These are phyloP conservation scores for Penicillium thymicola DNA, from an alignment of 2,329 filamentous ascomycete species.

Conservation along the genomic window DNA sequence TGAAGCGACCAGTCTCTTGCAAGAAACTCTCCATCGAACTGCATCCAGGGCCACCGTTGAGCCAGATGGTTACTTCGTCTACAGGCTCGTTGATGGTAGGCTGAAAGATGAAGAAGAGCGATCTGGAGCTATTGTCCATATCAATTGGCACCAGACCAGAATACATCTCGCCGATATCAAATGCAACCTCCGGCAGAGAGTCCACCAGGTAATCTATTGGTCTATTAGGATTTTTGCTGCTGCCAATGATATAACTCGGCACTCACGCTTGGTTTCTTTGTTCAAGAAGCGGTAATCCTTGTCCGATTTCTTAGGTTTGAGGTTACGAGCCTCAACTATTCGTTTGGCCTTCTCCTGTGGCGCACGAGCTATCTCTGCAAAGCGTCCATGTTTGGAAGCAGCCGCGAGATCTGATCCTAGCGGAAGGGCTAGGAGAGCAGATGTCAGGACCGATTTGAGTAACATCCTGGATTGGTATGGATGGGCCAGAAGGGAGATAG, in stretches of 20 bases:
- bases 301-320: slow-evolving; percentile 10
- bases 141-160: slow-evolving; percentile 55
- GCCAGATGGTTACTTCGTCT: slow-evolving; percentile 44
- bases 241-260: background rate
- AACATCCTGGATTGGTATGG: slow-evolving; percentile 19
- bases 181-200: slow-evolving; percentile 64
- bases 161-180: slow-evolving; percentile 59
- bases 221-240: background rate
- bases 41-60: slow-evolving; percentile 56
- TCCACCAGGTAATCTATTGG: slow-evolving; percentile 60
- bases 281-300: slow-evolving; percentile 28
- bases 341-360: slow-evolving; percentile 24
- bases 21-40: slow-evolving; percentile 65
- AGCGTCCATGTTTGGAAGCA: slow-evolving; percentile 26
- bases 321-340: slow-evolving; percentile 6
- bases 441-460: slow-evolving; percentile 25
- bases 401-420: slow-evolving; percentile 19
- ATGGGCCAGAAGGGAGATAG: background rate
- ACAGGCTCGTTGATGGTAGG: slow-evolving; percentile 43
- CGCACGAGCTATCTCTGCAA: slow-evolving; percentile 24
- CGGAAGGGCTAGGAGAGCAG: slow-evolving; percentile 22
- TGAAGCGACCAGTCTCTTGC: slow-evolving; percentile 73
- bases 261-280: slow-evolving; percentile 27
- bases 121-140: slow-evolving; percentile 42
- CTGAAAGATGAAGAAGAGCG: slow-evolving; percentile 51